Percentiles rank a stretch among this genome's conserved stretches.
Evolutionary conservation across 306 rosid species (phyloP).

Genomic region (Arachis stenosperma): DNA sequence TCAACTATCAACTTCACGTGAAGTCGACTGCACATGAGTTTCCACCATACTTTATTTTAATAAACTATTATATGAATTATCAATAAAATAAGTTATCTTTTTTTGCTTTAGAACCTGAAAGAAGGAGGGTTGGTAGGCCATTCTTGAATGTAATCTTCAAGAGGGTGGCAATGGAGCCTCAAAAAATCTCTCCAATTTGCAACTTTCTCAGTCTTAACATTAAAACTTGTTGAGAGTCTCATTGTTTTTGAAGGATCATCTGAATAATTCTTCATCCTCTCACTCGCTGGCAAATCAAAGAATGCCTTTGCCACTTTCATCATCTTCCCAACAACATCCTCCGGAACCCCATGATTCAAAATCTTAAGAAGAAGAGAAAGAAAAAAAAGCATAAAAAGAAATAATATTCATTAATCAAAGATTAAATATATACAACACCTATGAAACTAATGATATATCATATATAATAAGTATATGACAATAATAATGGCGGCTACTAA

Average conservation of each 20-base stretch:
- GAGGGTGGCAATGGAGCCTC: slow-evolving; percentile 81
- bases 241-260: slow-evolving; percentile 71
- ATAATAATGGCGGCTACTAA: too few species aligned
- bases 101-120: slow-evolving; percentile 48
- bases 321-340: slow-evolving; percentile 50
- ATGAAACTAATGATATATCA: background rate
- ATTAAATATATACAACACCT: background rate
- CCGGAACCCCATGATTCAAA: slow-evolving; percentile 56
- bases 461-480: background rate
- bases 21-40: too few species aligned
- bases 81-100: background rate
- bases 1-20: too few species aligned
- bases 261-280: slow-evolving; percentile 67
- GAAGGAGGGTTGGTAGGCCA: slow-evolving; percentile 83
- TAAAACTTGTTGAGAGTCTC: slow-evolving; percentile 86
- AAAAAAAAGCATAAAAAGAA: background rate
- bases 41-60: too few species aligned
- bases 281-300: slow-evolving; percentile 57
- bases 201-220: slow-evolving; percentile 67
- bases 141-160: slow-evolving; percentile 62
- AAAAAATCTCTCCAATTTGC: slow-evolving; percentile 91
- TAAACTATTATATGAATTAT: too few species aligned
- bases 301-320: slow-evolving; percentile 48
- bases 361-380: slow-evolving; percentile 35
- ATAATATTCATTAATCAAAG: background rate